Conservation (phyloP, 495 filamentous ascomycete species). For the Xylaria longipes region DNA sequence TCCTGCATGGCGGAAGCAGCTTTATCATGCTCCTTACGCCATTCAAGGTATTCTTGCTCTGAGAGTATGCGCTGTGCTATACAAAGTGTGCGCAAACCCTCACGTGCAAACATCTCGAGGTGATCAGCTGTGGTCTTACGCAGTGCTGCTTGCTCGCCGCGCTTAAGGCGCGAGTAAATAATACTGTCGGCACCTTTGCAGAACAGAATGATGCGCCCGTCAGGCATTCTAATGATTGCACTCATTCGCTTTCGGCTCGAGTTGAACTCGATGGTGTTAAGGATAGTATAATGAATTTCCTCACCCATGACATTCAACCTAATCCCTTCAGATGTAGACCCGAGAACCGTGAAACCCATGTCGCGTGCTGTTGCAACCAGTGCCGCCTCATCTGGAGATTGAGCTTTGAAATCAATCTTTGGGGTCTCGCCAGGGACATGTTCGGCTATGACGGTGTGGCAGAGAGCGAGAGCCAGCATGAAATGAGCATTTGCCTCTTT, state of each 20-base stretch:
- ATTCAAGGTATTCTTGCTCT: conserved; percentile 86
- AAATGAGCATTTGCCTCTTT: conserved; percentile 80
- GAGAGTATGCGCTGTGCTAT: conserved; percentile 84
- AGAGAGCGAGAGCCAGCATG: conserved; percentile 94
- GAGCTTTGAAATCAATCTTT: conserved; percentile 92
- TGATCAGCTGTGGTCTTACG: conserved; percentile 87
- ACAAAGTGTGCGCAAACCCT: conserved; percentile 94
- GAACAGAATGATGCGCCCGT: conserved; percentile 88
- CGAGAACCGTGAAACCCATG: conserved; percentile 94
- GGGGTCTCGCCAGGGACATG: conserved; percentile 86
- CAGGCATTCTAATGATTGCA: conserved; percentile 94
- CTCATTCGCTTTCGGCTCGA: conserved; percentile 98
- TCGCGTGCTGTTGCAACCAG: conserved; percentile 93
- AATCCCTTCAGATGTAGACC: conserved; percentile 77
- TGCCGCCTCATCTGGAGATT: conserved; percentile 96
- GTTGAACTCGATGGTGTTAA: conserved; percentile 98
- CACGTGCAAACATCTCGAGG: conserved; percentile 93
- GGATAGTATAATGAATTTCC: conserved; percentile 81
- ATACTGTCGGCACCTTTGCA: conserved; percentile 99
- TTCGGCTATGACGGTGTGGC: conserved; percentile 95
- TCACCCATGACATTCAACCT: conserved; percentile 85
- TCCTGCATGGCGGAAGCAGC: conserved; percentile 84
- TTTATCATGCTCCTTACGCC: conserved; percentile 85
- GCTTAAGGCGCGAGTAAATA: conserved; percentile 90
- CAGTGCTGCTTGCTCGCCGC: conserved; percentile 84